A percentile compares a stretch with the other conserved stretches of the same genome.
Evolutionary conservation across 352 stramenopile genomes (phyloP).

Genomic region (Globisporangium heterothallicum): DNA sequence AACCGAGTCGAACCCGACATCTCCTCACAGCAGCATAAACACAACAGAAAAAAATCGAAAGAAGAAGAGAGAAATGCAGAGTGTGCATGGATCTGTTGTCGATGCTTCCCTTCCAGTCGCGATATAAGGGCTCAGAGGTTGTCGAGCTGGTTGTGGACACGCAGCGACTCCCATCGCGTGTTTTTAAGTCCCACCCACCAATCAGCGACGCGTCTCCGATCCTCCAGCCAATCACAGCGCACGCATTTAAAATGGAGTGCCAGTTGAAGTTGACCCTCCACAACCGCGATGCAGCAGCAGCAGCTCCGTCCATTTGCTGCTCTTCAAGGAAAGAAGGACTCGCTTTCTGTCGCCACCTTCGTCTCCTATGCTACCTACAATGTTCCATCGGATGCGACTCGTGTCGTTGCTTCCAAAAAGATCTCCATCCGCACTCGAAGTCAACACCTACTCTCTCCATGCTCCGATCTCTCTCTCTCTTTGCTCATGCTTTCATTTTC

Average conservation of each 20-base stretch:
- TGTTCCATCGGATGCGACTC: neutral
- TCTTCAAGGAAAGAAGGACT: no score
- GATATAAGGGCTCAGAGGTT: neutral
- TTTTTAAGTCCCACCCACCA: slow-evolving; percentile 1
- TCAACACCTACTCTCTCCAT: neutral
- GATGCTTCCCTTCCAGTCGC: no score
- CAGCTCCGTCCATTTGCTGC: neutral
- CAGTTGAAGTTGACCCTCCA: slow-evolving; percentile 32
- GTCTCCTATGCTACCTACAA: no score
- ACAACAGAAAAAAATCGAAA: no score
- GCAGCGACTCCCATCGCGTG: neutral
- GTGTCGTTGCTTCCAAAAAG: neutral
- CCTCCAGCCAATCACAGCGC: slow-evolving; percentile 13
- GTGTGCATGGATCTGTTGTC: no score
- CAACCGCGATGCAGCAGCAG: no score
- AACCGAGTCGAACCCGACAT: no score
- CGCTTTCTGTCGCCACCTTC: no score
- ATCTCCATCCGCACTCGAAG: neutral
- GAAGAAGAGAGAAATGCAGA: no score
- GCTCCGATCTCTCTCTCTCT: no score
- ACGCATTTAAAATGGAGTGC: slow-evolving; percentile 22
- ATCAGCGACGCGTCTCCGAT: neutral
- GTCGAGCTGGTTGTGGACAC: neutral
- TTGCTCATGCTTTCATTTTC: slow-evolving; percentile 45
- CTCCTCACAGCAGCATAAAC: no score